phyloP scores from a whole-genome alignment of 2,329 filamentous ascomycete genomes.

The Xylariaceae sp. region DNA sequence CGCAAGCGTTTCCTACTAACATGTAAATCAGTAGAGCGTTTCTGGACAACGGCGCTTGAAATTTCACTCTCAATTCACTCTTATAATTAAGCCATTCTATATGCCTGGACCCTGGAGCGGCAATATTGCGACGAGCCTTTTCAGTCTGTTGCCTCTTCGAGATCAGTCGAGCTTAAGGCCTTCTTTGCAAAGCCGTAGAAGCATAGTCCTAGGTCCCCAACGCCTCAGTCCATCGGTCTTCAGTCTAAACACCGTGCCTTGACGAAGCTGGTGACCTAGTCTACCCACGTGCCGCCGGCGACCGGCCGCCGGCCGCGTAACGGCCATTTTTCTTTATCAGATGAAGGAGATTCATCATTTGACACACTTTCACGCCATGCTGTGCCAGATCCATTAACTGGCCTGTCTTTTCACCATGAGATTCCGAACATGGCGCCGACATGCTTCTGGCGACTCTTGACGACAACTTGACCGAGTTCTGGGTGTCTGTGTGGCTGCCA shows the following conservation, averaged over 20 bases:
- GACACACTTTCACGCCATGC: neutral
- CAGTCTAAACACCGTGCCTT: neutral
- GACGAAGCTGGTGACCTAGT: neutral
- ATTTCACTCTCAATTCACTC: too few species aligned
- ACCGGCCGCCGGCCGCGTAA: neutral
- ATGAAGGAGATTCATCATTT: neutral
- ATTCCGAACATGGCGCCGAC: neutral
- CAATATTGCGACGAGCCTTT: too few species aligned
- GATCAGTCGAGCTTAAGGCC: too few species aligned
- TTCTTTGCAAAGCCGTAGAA: too few species aligned
- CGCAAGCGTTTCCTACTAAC: too few species aligned
- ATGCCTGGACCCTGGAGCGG: too few species aligned
- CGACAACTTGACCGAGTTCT: neutral
- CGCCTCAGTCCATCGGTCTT: neutral
- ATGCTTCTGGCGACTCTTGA: neutral
- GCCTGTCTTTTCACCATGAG: neutral
- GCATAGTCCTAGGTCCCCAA: too few species aligned
- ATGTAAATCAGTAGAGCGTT: too few species aligned
- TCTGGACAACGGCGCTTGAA: too few species aligned
- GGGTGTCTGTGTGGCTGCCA: neutral
- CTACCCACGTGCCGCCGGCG: too few species aligned
- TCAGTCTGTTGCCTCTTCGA: too few species aligned
- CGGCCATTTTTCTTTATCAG: neutral
- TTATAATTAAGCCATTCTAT: too few species aligned
- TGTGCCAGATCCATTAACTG: neutral